Evolutionary conservation across 2,329 filamentous ascomycete species (phyloP).

Genomic region (Xylariaceae sp.): DNA sequence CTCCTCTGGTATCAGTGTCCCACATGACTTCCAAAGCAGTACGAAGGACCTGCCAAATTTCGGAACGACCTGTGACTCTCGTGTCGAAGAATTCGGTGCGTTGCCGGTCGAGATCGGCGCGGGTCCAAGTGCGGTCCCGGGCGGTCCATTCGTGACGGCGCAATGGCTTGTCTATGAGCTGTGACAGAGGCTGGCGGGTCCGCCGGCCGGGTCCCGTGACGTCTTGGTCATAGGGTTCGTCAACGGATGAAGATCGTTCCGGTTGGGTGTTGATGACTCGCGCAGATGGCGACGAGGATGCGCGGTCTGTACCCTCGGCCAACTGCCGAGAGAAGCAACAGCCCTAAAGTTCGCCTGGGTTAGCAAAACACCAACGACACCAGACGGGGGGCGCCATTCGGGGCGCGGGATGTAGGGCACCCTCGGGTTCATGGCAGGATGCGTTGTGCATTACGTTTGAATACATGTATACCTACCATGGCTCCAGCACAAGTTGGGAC

Average conservation of each 20-base stretch:
- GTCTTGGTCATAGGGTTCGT: constrained; percentile 25
- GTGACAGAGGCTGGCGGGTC: constrained; percentile 45
- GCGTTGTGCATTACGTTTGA: background rate
- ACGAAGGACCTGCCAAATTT: constrained; percentile 76
- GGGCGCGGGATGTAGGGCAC: background rate
- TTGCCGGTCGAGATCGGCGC: constrained; percentile 63
- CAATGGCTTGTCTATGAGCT: constrained; percentile 68
- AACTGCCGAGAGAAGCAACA: constrained; percentile 55
- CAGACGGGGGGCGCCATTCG: background rate
- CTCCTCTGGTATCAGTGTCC: constrained; percentile 40
- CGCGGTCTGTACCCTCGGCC: constrained; percentile 46
- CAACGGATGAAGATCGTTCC: constrained; percentile 33
- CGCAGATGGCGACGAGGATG: constrained; percentile 45
- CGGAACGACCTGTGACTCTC: constrained; percentile 67
- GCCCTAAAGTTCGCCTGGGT: constrained; percentile 41
- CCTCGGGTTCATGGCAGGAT: background rate
- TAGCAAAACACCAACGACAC: constrained; percentile 3
- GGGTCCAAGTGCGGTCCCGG: constrained; percentile 64
- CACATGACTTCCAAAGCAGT: constrained; percentile 66
- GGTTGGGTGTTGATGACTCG: constrained; percentile 49
- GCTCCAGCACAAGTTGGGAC: constrained; percentile 4
- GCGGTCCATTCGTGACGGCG: constrained; percentile 63
- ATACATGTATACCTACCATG: constrained; percentile 11
- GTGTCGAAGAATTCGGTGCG: constrained; percentile 87
- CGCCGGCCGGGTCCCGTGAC: constrained; percentile 24